Conservation (phyloP, 1,284 basidiomycete species). For the Cryptococcus jaspeensis region DNA sequence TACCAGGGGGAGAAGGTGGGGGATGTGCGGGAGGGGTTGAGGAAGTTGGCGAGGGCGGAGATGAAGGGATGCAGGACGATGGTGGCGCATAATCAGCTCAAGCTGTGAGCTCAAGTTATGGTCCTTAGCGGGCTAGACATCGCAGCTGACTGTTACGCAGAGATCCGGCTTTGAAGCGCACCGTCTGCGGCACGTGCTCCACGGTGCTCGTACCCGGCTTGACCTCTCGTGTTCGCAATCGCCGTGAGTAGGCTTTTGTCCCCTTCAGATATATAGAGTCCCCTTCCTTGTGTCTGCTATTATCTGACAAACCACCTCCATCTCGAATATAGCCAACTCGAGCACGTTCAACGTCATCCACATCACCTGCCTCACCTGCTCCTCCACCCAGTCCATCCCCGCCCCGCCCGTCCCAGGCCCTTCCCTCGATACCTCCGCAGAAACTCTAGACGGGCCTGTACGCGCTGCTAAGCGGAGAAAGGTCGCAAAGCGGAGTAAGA, state of each 20-base stretch:
- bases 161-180: constrained; percentile 40
- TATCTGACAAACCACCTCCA: not conserved
- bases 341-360: constrained; percentile 23
- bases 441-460: constrained; percentile 30
- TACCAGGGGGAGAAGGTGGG: constrained; percentile 1
- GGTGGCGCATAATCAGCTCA: constrained; percentile 44
- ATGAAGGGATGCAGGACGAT: constrained; percentile 34
- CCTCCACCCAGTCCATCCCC: constrained; percentile 17
- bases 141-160: constrained; percentile 16
- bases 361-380: constrained; percentile 33
- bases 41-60: constrained; percentile 24
- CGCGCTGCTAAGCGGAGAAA: constrained; percentile 19
- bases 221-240: constrained; percentile 35
- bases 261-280: not conserved
- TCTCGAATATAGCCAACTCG: constrained; percentile 18
- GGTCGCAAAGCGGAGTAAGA: constrained; percentile 8
- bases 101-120: constrained; percentile 26
- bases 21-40: constrained; percentile 11
- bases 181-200: constrained; percentile 34
- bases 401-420: constrained; percentile 12
- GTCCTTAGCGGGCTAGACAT: not conserved
- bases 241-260: constrained; percentile 25
- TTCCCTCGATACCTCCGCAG: not conserved
- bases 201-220: constrained; percentile 44
- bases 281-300: not conserved